phyloP scores from a whole-genome alignment of 805 yeast genomes.

The Nakazawaea wyomingensis region DNA sequence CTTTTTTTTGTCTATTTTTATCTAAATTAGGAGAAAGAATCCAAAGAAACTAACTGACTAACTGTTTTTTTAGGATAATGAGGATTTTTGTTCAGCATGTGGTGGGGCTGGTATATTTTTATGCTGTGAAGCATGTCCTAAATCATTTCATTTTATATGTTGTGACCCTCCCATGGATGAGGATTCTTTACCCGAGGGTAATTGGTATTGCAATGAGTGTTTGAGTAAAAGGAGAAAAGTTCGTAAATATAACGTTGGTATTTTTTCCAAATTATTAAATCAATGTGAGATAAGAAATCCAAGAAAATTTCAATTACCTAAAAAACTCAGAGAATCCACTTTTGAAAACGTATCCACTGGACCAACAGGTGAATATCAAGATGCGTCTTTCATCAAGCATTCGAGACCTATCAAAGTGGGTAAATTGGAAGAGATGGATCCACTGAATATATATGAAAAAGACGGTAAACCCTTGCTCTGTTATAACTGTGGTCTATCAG shows the following conservation, averaged over 20 bases:
- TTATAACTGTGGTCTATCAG: conserved; percentile 70
- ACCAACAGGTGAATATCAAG: conserved; percentile 65
- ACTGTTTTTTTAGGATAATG: conserved; percentile 59
- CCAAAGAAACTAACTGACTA: too few relatives aligned
- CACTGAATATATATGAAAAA: conserved; percentile 61
- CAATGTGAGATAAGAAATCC: conserved; percentile 58
- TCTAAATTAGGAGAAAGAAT: too few relatives aligned
- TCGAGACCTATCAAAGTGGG: conserved; percentile 34
- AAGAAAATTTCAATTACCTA: conserved; percentile 64
- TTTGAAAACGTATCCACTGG: conserved; percentile 71
- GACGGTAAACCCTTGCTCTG: conserved; percentile 69
- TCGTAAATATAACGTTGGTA: conserved; percentile 32
- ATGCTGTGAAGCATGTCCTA: conserved; percentile 93
- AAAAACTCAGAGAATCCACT: conserved; percentile 54
- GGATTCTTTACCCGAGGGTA: conserved; percentile 71
- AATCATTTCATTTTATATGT: conserved; percentile 87
- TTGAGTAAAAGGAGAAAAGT: conserved; percentile 29
- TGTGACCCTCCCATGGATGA: conserved; percentile 86
- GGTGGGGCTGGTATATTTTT: conserved; percentile 84
- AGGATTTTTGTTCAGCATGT: conserved; percentile 89
- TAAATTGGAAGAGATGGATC: conserved; percentile 49
- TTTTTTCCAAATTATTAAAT: conserved; percentile 53
- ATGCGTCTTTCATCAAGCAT: conserved; percentile 49
- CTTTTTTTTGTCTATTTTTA: conserved; percentile 1
- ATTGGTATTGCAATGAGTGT: conserved; percentile 88